Base-by-base conservation (phyloP, 139 green algal species). In the Chlamydomonas incerta region DNA sequence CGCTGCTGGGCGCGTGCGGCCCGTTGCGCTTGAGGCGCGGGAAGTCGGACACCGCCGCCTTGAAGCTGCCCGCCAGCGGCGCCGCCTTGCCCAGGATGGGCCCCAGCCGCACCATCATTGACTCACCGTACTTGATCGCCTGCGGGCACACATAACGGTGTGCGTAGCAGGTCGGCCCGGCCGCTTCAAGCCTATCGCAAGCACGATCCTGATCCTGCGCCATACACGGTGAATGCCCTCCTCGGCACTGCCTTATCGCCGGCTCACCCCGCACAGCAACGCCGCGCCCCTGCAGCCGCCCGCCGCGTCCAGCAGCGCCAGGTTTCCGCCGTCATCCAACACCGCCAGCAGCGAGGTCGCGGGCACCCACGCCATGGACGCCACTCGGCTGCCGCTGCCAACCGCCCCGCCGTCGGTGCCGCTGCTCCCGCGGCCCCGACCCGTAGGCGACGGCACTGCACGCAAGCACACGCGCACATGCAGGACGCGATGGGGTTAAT, bases 71-170 rank as follows among this genome's bases (percentile, higher is more conserved):
- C 3, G 79, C 37, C 47, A 85, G 79, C 66, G 66, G 79, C 13
- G 47, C 46, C 0, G 79, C 79, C 79, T 75, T 75, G n/a, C 65
- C 66, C 18, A 85, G 66, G 18, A 85, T 85, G 1, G 79, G 79
- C 4, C 65, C 79, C 65, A 85, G 35, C 3, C 63, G 65, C 47
- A 85, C n/a, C 65, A 75, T 9, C 0, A 66, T 8, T 1, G 79
- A 85, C 10, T 85, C 79, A 0, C 79, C 79, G 46, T 69, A 85
- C 79, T 85, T 85, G 33, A 75, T 85, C 0, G 79, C 79, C 79
- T 85, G 46, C 0, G 68, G 31, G 35, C n/a, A n/a, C n/a, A n/a
- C n/a, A n/a, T n/a, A n/a, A n/a, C n/a, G n/a, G n/a, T n/a, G n/a
- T n/a, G n/a, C n/a, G n/a, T n/a, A n/a, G n/a, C n/a, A n/a, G n/a